Percentiles rank a stretch among this genome's conserved stretches.
Evolutionary conservation across 2,329 filamentous ascomycete genomes (phyloP).

Genomic region (Microcera coccophila): DNA sequence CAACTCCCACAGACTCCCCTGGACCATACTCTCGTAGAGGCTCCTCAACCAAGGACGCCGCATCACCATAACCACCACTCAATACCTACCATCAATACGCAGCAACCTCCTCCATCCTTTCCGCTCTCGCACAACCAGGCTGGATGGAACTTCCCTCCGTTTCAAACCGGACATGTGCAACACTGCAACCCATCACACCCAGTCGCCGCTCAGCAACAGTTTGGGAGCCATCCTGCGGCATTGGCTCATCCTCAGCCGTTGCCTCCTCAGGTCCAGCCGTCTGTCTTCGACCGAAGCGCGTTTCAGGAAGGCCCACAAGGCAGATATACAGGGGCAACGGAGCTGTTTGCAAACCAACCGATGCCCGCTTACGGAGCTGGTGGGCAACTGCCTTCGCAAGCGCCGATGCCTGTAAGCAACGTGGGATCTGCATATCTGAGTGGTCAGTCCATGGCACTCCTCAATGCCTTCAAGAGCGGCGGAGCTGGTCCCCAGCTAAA

Average conservation of each 20-base stretch:
- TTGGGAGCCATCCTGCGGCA: conserved; percentile 22
- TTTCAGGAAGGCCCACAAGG: conserved; percentile 26
- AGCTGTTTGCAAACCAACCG: not conserved
- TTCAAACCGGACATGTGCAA: conserved; percentile 12
- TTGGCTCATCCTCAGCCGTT: conserved; percentile 46
- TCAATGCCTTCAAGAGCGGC: conserved; percentile 43
- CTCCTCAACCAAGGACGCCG: conserved; percentile 53
- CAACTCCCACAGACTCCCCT: conserved; percentile 48
- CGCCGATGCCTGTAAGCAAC: conserved; percentile 11
- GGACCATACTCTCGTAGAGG: conserved; percentile 49
- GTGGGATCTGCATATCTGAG: conserved; percentile 32
- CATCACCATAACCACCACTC: conserved; percentile 50
- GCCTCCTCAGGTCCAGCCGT: conserved; percentile 54
- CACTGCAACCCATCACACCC: conserved; percentile 16
- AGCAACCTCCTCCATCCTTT: conserved; percentile 33
- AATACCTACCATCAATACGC: conserved; percentile 29
- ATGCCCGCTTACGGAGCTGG: not conserved
- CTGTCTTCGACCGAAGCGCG: conserved; percentile 42
- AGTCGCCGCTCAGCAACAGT: conserved; percentile 17
- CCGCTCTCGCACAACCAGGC: conserved; percentile 21
- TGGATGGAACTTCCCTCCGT: conserved; percentile 14
- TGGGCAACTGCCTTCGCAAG: not conserved
- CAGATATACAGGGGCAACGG: not conserved
- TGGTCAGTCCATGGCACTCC: conserved; percentile 41
- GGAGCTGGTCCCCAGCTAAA: conserved; percentile 16